A percentile compares a stretch with the other conserved stretches of the same genome.
Evolutionary conservation across 2,329 filamentous ascomycete genomes (phyloP).

Genomic region (Grosmannia penicillata): DNA sequence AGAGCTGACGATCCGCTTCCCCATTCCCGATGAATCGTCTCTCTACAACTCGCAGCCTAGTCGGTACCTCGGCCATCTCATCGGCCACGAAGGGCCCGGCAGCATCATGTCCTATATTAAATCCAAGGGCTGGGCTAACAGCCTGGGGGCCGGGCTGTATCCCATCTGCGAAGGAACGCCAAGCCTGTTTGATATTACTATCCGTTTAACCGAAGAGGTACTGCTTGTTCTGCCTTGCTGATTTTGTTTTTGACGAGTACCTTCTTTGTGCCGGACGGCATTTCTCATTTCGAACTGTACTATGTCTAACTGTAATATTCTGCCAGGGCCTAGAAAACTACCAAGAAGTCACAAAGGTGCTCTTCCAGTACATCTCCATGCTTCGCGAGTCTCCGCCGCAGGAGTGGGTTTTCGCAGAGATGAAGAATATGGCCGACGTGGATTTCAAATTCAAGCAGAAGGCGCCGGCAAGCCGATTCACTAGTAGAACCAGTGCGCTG

Average conservation of each 20-base stretch:
- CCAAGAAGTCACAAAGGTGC: slow-evolving; percentile 63
- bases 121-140: slow-evolving; percentile 77
- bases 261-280: neutral
- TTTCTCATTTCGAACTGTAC: too few species aligned
- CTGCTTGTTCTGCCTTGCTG: too few species aligned
- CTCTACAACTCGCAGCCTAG: slow-evolving; percentile 70
- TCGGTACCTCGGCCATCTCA: slow-evolving; percentile 74
- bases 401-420: slow-evolving; percentile 88
- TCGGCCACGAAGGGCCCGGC: slow-evolving; percentile 84
- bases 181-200: slow-evolving; percentile 63
- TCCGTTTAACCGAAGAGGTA: slow-evolving; percentile 72
- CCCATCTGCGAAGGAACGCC: slow-evolving; percentile 63
- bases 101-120: slow-evolving; percentile 87
- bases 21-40: slow-evolving; percentile 70
- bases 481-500: slow-evolving; percentile 65
- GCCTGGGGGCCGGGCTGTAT: slow-evolving; percentile 62
- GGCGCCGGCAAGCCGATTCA: slow-evolving; percentile 76
- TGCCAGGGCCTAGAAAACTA: slow-evolving; percentile 57
- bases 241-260: too few species aligned
- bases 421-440: slow-evolving; percentile 78
- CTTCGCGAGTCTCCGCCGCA: slow-evolving; percentile 67
- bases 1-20: slow-evolving; percentile 66
- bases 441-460: slow-evolving; percentile 95
- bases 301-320: neutral
- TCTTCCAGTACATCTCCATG: slow-evolving; percentile 87